These are phyloP conservation scores for Lactifluus hygrophoroides DNA, from an alignment of 768 basidiomycete genomes.

Conservation along the genomic window DNA sequence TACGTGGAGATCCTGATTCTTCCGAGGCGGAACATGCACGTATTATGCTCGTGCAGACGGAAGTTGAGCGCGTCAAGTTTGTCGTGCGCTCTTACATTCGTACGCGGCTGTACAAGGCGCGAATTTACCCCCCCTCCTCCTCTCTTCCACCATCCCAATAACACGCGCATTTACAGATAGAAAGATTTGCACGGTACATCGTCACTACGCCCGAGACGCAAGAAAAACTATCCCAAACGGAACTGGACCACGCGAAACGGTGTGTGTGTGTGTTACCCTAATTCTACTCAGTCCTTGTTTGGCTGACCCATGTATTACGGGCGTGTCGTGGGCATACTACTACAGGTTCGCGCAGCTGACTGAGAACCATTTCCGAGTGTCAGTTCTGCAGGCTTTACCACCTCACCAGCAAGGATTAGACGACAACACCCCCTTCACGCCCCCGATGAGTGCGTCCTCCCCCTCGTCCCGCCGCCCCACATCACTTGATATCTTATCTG, in stretches of 20 bases:
- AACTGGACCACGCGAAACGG: constrained; percentile 75
- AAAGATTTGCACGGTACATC: constrained; percentile 78
- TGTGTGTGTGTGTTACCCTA: constrained; percentile 26
- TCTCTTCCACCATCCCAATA: background rate
- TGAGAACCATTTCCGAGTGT: constrained; percentile 69
- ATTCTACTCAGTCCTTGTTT: background rate
- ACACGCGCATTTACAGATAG: constrained; percentile 50
- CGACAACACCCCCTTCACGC: constrained; percentile 61
- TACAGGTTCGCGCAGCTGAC: constrained; percentile 65
- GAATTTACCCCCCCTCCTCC: background rate
- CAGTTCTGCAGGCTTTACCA: constrained; percentile 79
- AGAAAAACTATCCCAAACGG: constrained; percentile 70
- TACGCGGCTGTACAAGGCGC: constrained; percentile 69
- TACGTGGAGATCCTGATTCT: constrained; percentile 73
- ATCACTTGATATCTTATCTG: constrained; percentile 3
- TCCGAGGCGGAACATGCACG: constrained; percentile 91
- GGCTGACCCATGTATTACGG: background rate
- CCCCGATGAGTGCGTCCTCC: constrained; percentile 57
- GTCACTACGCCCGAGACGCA: constrained; percentile 63
- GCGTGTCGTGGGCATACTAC: no score
- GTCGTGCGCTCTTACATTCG: constrained; percentile 85
- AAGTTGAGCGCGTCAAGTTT: constrained; percentile 91
- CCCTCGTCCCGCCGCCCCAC: background rate
- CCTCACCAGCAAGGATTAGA: constrained; percentile 68
- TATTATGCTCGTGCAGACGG: constrained; percentile 89